Conservation (phyloP, 768 basidiomycete species). For the Hygrocybe punicea region DNA sequence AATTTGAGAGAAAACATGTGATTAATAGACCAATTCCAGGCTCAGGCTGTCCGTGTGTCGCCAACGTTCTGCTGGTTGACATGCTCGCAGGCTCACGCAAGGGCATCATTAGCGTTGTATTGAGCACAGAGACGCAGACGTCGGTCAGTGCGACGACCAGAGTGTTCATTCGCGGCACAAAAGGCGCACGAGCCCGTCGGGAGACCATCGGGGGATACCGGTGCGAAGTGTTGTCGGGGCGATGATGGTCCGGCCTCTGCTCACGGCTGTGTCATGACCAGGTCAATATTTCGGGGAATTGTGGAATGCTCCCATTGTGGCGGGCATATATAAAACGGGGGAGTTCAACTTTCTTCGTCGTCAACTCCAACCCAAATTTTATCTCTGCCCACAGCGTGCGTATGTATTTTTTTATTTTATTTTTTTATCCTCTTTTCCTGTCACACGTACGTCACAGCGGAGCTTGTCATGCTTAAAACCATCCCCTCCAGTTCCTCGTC, state of each 20-base stretch:
- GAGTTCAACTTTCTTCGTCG: too few relatives aligned
- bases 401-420: background rate
- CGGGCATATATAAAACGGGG: slow-evolving; percentile 30
- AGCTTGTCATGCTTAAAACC: slow-evolving; percentile 15
- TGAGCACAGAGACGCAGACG: too few relatives aligned
- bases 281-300: slow-evolving; percentile 28
- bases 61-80: too few relatives aligned
- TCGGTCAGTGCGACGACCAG: background rate
- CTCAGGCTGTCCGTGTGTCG: too few relatives aligned
- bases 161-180: background rate
- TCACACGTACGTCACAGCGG: background rate
- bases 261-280: background rate
- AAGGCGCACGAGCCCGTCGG: background rate
- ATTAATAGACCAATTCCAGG: too few relatives aligned
- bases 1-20: background rate
- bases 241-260: background rate
- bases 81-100: too few relatives aligned
- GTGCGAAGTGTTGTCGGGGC: background rate
- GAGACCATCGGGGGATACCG: slow-evolving; percentile 1
- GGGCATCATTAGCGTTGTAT: too few relatives aligned
- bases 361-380: too few relatives aligned
- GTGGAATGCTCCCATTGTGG: slow-evolving; percentile 35
- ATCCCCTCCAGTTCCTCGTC: slow-evolving; percentile 13
- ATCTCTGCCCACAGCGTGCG: too few relatives aligned
- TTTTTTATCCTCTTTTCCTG: background rate